Base-by-base conservation (phyloP, 768 basidiomycete species). In the Amanita pallidorosea region DNA sequence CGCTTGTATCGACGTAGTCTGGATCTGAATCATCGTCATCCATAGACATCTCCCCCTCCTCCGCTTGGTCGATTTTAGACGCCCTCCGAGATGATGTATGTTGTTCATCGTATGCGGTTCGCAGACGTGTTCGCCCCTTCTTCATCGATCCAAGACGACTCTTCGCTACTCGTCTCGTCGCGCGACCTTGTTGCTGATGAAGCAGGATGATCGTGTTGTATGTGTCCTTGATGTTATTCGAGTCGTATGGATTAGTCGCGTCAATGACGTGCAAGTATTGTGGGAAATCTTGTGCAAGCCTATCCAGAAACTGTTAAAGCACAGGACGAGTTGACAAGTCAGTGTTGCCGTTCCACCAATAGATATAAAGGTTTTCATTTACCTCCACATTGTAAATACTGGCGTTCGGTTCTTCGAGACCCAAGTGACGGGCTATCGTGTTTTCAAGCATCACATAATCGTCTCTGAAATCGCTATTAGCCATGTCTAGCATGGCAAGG, bases 401-500 rank as follows among this genome's bases (percentile, higher is more conserved):
- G n/a, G 47, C 15, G 5, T 38, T 23, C 23, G 25, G 7, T 7
- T 48, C 40, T 20, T 20, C 47, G 25, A 13, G 23, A 34, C 36
- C 34, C 12, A 38, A 27, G 11, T 27, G 23, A 25, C 15, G 29
- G 7, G 43, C 42, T 15, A 43, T 23, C 42, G 25, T n/a, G 1
- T 22, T 23, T 11, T 43, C 42, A 17, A 15, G 12, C n/a, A 17
- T 25, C 15, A n/a, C 23, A n/a, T 38, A 38, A 13, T 29, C 36
- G 9, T 27, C 36, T 25, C n/a, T 9, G 25, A 38, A 48, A 12
- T 27, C 35, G 36, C 36, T 38, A 20, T 48, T 37, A 15, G 22
- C 22, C 47, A 48, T 48, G 47, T 48, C 47, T 36, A 48, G 37
- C 47, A 48, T 48, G 47, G 35, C 36, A n/a, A 38, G 6, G 20